Conservation (phyloP, 2,329 filamentous ascomycete genomes). For the Juglanconis sp. region DNA sequence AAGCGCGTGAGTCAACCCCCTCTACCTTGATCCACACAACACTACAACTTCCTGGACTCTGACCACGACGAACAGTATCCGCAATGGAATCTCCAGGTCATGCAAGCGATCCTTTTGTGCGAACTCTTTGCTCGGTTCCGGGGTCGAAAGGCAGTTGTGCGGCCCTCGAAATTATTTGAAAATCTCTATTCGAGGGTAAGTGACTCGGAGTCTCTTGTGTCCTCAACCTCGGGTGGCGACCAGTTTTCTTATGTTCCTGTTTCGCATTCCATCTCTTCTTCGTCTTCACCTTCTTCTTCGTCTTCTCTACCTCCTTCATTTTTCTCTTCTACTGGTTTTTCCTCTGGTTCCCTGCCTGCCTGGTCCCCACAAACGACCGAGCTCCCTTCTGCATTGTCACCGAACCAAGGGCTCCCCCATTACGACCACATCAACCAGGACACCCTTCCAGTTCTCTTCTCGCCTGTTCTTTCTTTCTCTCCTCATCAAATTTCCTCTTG, state of each 20-base stretch:
- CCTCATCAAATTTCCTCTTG: slow-evolving; percentile 17
- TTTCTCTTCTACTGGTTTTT: slow-evolving; percentile 14
- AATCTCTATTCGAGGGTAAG: slow-evolving; percentile 54
- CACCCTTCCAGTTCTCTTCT: slow-evolving; percentile 10
- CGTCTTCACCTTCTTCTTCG: slow-evolving; percentile 21
- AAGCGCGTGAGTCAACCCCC: slow-evolving; percentile 44
- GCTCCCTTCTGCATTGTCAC: slow-evolving; percentile 11
- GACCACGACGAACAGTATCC: slow-evolving; percentile 34
- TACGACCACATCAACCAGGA: slow-evolving; percentile 10
- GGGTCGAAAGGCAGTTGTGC: slow-evolving; percentile 46
- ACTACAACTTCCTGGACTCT: not conserved
- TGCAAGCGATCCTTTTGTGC: slow-evolving; percentile 53
- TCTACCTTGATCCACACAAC: too few relatives aligned
- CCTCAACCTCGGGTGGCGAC: slow-evolving; percentile 29
- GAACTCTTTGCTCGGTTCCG: slow-evolving; percentile 55
- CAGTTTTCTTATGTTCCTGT: slow-evolving; percentile 25
- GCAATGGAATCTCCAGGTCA: slow-evolving; percentile 47
- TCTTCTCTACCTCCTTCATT: slow-evolving; percentile 22
- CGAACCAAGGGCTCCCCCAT: slow-evolving; percentile 1
- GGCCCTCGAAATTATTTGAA: slow-evolving; percentile 47
- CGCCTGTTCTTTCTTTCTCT: slow-evolving; percentile 12
- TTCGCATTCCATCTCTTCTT: slow-evolving; percentile 23
- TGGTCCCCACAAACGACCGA: slow-evolving; percentile 14
- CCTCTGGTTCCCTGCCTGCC: slow-evolving; percentile 9
- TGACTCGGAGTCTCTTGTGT: slow-evolving; percentile 28